A percentile compares a stretch with the other conserved stretches of the same genome.
Conservation (phyloP, 2,329 filamentous ascomycete species). For the Microcera coccophila region DNA sequence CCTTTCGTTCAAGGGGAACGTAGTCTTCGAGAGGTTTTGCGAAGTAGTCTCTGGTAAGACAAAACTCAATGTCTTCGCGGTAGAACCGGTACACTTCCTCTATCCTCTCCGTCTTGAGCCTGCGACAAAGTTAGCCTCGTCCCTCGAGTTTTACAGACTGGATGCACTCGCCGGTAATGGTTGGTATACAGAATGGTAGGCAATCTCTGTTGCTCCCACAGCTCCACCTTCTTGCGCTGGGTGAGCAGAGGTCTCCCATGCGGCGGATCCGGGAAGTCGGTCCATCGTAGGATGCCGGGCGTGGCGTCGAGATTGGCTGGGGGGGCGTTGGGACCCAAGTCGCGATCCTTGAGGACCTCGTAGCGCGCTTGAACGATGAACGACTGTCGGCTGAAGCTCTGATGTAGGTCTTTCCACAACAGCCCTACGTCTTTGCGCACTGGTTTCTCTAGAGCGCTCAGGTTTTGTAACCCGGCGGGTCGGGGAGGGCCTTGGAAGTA, state of each 20-base stretch:
- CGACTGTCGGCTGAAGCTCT: constrained; percentile 53
- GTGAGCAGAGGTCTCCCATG: constrained; percentile 44
- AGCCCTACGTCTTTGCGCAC: constrained; percentile 35
- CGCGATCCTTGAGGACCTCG: constrained; percentile 45
- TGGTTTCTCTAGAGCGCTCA: constrained; percentile 36
- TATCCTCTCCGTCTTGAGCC: constrained; percentile 51
- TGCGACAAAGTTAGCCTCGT: constrained; percentile 9
- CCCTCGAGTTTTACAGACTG: accelerated
- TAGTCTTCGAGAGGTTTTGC: constrained; percentile 32
- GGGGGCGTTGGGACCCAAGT: constrained; percentile 40
- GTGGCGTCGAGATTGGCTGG: constrained; percentile 39
- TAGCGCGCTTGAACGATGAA: constrained; percentile 55
- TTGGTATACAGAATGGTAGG: constrained; percentile 49
- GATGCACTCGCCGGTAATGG: constrained; percentile 45
- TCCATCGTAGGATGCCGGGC: constrained; percentile 53
- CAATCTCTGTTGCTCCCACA: constrained; percentile 50
- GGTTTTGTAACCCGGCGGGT: constrained; percentile 44
- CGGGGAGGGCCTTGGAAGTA: constrained; percentile 49
- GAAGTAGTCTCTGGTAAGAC: constrained; percentile 46
- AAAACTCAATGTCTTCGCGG: constrained; percentile 52
- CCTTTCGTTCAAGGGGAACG: constrained; percentile 29
- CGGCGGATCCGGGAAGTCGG: constrained; percentile 57
- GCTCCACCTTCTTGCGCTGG: constrained; percentile 54
- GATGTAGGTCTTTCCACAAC: constrained; percentile 52
- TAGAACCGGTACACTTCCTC: constrained; percentile 54